phyloP scores from a whole-genome alignment of 2,329 filamentous ascomycete genomes.

The Sporothrix sp. region DNA sequence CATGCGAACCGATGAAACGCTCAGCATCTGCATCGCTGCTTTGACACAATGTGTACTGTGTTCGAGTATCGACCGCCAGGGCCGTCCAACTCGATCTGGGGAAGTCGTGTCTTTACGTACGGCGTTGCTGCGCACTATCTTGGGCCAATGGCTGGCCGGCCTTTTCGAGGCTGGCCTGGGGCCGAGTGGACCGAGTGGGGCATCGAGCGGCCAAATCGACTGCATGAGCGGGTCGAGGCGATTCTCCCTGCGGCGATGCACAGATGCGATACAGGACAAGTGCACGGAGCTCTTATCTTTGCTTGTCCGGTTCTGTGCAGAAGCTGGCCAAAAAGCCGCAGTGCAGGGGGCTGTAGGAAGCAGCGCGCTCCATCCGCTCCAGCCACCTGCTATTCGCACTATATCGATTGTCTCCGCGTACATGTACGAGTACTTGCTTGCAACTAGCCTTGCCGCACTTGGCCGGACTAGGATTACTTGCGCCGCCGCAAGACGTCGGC shows the following conservation, averaged over 20 bases:
- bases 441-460: neutral
- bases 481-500: too few relatives aligned
- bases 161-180: conserved; percentile 2
- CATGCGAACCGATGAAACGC: too few relatives aligned
- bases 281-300: conserved; percentile 8
- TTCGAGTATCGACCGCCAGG: neutral
- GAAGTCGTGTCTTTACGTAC: conserved; percentile 3
- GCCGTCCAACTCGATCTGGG: neutral
- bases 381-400: neutral
- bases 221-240: neutral
- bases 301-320: neutral
- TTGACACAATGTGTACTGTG: conserved; percentile 2
- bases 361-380: too few relatives aligned
- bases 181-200: neutral
- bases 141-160: conserved; percentile 4
- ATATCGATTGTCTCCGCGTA: too few relatives aligned
- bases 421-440: neutral
- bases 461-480: too few relatives aligned
- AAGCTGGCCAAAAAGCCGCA: neutral
- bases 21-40: too few relatives aligned
- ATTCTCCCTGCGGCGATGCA: neutral
- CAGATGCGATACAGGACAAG: too few relatives aligned
- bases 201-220: neutral
- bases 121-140: conserved; percentile 4
- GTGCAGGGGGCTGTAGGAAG: too few relatives aligned